A percentile compares a stretch with the other conserved stretches of the same genome.
These are phyloP conservation scores for Suillus fuscotomentosus DNA, from an alignment of 768 basidiomycete genomes.

Conservation along the genomic window DNA sequence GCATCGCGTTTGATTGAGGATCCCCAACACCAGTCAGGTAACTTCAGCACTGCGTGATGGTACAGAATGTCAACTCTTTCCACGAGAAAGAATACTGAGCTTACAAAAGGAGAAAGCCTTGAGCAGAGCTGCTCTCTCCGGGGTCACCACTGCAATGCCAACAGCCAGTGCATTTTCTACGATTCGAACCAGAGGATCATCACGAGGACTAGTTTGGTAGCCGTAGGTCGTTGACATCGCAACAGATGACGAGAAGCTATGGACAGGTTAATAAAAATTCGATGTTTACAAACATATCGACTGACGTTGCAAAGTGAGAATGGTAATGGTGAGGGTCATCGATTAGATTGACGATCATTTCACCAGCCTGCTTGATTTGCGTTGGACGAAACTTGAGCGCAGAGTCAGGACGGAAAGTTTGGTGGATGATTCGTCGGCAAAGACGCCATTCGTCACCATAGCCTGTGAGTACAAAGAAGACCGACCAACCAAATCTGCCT, in stretches of 20 bases:
- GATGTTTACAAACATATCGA: conserved; percentile 2
- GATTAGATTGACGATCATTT: conserved; percentile 24
- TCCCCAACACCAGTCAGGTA: conserved; percentile 15
- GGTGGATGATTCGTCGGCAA: conserved; percentile 35
- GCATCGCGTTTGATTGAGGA: conserved; percentile 9
- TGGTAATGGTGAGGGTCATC: conserved; percentile 29
- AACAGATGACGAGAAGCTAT: conserved; percentile 3
- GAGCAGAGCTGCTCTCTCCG: conserved; percentile 3
- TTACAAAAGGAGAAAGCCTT: conserved; percentile 8
- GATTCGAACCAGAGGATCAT: conserved; percentile 5
- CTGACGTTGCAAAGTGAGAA: conserved; percentile 17
- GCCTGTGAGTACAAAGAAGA: background rate
- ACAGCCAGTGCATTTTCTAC: background rate
- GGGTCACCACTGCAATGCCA: background rate
- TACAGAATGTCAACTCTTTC: background rate
- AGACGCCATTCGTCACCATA: conserved; percentile 18
- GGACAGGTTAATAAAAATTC: conserved; percentile 7
- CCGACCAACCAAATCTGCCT: conserved; percentile 2
- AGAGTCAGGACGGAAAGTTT: conserved; percentile 35
- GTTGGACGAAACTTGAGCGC: conserved; percentile 20
- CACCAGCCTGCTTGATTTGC: conserved; percentile 21
- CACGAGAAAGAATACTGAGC: conserved; percentile 1
- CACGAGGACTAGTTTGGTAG: background rate
- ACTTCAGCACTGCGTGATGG: conserved; percentile 4
- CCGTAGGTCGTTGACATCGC: conserved; percentile 1